Conservation (phyloP, 768 basidiomycete genomes). For the Chalciporus chontae region DNA sequence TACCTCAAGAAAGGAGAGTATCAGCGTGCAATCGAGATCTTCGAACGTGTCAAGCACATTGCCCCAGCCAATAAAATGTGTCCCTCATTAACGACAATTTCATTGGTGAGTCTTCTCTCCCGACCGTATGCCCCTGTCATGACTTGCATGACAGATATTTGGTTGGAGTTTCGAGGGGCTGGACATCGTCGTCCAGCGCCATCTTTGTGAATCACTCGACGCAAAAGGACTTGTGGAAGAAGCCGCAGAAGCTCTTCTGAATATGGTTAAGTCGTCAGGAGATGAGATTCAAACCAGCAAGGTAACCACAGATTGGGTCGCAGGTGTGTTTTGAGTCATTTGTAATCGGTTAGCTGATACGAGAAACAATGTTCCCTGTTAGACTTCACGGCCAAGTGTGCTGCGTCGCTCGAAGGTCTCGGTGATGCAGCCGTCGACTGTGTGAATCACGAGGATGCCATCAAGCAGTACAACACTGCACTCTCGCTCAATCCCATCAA, state of each 20-base stretch:
- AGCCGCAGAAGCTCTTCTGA: conserved; percentile 8
- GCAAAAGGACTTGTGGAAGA: conserved; percentile 10
- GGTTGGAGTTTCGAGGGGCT: conserved; percentile 12
- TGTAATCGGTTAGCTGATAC: not conserved
- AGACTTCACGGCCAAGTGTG: conserved; percentile 4
- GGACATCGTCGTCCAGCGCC: conserved; percentile 3
- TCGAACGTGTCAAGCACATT: not conserved
- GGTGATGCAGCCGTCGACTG: not conserved
- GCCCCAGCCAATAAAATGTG: too few species aligned
- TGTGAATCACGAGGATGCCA: not conserved
- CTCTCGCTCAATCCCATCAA: not conserved
- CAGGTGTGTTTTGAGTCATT: not conserved
- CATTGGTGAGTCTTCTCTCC: not conserved
- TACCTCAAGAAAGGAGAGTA: conserved; percentile 3
- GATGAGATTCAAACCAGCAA: not conserved
- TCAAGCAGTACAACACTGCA: not conserved
- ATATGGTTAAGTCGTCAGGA: conserved; percentile 2
- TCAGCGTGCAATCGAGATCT: not conserved
- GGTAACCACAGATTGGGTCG: conserved; percentile 3
- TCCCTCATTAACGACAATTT: not conserved
- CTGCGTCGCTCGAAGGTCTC: not conserved
- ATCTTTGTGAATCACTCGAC: conserved; percentile 12
- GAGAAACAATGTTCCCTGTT: not conserved
- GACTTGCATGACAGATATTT: conserved; percentile 8
- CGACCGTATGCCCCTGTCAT: too few species aligned